Conservation (phyloP, 1,139 yeast genomes). For the Suhomyces choctaworum region DNA sequence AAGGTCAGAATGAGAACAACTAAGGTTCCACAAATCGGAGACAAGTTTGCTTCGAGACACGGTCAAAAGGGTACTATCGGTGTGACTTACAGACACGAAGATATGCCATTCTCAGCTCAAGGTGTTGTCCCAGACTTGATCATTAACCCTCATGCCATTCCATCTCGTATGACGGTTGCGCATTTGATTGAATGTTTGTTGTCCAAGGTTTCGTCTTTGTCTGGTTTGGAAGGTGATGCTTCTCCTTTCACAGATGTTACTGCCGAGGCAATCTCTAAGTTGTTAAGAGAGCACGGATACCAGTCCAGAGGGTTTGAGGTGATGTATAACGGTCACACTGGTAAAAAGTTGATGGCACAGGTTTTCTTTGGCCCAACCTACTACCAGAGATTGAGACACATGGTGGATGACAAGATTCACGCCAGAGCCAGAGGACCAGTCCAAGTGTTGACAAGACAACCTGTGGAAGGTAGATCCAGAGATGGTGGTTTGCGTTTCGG, state of each 20-base stretch:
- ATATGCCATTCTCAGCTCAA: slow-evolving; percentile 97
- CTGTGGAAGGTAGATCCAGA: slow-evolving; percentile 98
- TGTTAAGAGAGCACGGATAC: slow-evolving; percentile 92
- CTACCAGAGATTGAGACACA: slow-evolving; percentile 96
- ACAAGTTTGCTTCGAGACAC: slow-evolving; percentile 94
- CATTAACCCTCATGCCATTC: slow-evolving; percentile 98
- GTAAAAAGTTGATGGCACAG: slow-evolving; percentile 96
- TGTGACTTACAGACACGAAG: slow-evolving; percentile 97
- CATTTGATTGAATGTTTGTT: slow-evolving; percentile 97
- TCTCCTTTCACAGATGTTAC: slow-evolving; percentile 98
- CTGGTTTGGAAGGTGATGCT: slow-evolving; percentile 98
- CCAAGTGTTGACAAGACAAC: slow-evolving; percentile 96
- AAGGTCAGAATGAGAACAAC: slow-evolving; percentile 99
- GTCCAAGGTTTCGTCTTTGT: slow-evolving; percentile 89
- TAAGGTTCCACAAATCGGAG: slow-evolving; percentile 98
- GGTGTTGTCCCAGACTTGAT: slow-evolving; percentile 97
- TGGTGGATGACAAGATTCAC: slow-evolving; percentile 99
- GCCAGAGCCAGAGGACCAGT: slow-evolving; percentile 99
- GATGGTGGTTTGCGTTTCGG: slow-evolving; percentile 99
- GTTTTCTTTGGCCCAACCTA: slow-evolving; percentile 98
- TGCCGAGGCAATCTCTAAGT: slow-evolving; percentile 90
- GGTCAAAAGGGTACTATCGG: slow-evolving; percentile 99
- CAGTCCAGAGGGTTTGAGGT: slow-evolving; percentile 98
- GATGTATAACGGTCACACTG: slow-evolving; percentile 98
- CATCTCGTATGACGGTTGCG: slow-evolving; percentile 99